Percentiles rank a stretch among this genome's conserved stretches.
These are phyloP conservation scores for Neodidymelliopsis sp. DNA, from an alignment of 2,329 filamentous ascomycete genomes.

Conservation along the genomic window DNA sequence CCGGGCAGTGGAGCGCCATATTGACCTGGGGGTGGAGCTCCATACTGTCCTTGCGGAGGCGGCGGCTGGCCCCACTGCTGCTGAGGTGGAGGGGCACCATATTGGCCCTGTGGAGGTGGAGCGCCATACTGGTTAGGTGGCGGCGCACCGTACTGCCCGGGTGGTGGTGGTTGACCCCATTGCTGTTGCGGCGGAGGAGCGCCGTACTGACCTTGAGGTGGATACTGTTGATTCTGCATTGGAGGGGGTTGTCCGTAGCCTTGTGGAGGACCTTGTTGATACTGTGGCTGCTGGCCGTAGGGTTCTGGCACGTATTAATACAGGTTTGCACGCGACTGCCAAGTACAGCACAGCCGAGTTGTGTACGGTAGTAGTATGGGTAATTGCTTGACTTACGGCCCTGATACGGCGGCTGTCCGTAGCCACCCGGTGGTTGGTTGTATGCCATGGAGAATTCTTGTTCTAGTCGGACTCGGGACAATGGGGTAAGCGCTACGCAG, in stretches of 20 bases:
- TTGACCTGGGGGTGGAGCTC: constrained; percentile 42
- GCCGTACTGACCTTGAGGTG: constrained; percentile 40
- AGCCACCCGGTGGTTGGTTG: constrained; percentile 39
- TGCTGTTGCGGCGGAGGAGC: constrained; percentile 45
- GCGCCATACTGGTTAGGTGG: constrained; percentile 38
- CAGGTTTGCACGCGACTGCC: constrained; percentile 1
- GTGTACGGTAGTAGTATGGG: constrained; percentile 2
- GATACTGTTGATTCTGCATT: constrained; percentile 42
- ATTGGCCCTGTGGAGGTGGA: constrained; percentile 35
- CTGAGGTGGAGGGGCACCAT: constrained; percentile 40
- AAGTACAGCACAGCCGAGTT: constrained; percentile 19
- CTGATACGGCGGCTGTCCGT: constrained; percentile 36
- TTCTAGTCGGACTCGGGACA: constrained; percentile 2
- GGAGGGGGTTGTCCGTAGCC: constrained; percentile 43
- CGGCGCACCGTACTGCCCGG: constrained; percentile 47
- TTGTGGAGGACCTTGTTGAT: constrained; percentile 29
- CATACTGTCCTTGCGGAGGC: constrained; percentile 32
- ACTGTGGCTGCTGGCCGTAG: constrained; percentile 30
- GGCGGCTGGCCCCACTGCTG: constrained; percentile 26
- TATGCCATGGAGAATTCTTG: constrained; percentile 22
- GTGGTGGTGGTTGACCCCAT: constrained; percentile 32
- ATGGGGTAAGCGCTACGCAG: constrained; percentile 14
- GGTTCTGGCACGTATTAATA: constrained; percentile 40
- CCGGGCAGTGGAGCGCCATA: constrained; percentile 35
- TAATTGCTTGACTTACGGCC: constrained; percentile 38